Evolutionary conservation across 768 basidiomycete genomes (phyloP), one percentile per base, ranked within the genome.

Genomic region (Lactifluus rugatus): DNA sequence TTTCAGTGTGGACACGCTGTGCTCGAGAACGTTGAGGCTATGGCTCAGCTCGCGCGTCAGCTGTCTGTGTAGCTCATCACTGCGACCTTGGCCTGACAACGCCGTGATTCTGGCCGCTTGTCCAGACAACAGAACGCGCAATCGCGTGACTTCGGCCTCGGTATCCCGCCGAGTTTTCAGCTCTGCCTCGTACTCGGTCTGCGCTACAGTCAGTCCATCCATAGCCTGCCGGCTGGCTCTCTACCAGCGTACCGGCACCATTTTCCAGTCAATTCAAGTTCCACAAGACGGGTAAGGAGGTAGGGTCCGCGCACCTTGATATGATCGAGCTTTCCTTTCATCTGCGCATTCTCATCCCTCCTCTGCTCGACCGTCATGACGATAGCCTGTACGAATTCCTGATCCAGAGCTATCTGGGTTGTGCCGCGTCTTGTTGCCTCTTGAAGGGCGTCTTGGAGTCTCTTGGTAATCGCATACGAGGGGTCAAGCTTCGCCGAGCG

Each of bases 141-240:
- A 74, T 42, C 89, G 81, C 23, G 87, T 86, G 57, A 97, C 89
- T 72, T 97, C 93, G 0, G 89, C 85, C 72, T 98, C 93, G 1
- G 90, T 88, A 62, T 97, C 93, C 17, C 90, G 82, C 19, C 95
- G 81, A 21, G 85, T 83, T 57, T 88, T 84, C 36, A 93, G 77
- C 70, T 98, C 96, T 52, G 82, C 82, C 67, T 97, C 94, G 68
- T 95, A 97, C 68, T 98, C 96, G 44, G 87, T 85, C 65, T 93
- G 89, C 2, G 95, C 93, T 25, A 94, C 93, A 0, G 85, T 85
- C 42, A 99, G 75, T 42, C 96, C 96, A 61, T 93, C 88, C 55
- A 93, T 89, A 61, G 89, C 94, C 63, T 92, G 89, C 62, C 89
- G 87, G 68, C 92, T 96, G 48, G 89, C 84, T 50, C 95, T 78